Evolutionary conservation across 2,329 filamentous ascomycete genomes (phyloP), one percentile per base, ranked within the genome.

Genomic region (Tolypocladium tropicale): DNA sequence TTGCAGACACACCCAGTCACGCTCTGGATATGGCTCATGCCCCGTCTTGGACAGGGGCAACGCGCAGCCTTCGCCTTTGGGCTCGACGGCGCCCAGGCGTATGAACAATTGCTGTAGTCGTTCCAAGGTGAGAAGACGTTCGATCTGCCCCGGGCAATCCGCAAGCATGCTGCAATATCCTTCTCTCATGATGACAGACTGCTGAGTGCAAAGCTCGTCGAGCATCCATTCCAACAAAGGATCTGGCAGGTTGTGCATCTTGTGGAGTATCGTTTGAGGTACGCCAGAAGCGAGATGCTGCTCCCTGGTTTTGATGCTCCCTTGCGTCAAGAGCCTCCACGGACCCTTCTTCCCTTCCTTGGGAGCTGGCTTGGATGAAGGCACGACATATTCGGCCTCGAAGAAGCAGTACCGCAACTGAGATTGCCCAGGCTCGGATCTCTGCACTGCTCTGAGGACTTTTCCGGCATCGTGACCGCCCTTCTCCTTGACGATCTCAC

Each of bases 201-300:
- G 70, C 62, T 88, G 83, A 2, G 73, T 66, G 55, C 78, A 81
- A 25, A 85, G 72, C 70, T 85, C 78, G 53, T 80, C 71, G 6
- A 88, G 64, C 3, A 90, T 73, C 88, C 88, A 92, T 18, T 78
- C 63, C 53, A 89, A 77, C 1, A 90, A 64, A 55, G 86, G 78
- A 58, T 89, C 81, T 0, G 87, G 82, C 14, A 90, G 66, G 10
- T 59, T 60, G 14, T 62, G 62, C 1, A 56, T 61, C 50, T 65
- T 66, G 6, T 51, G 54, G 4, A 72, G 53, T 16, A 85, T 72
- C 49, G 81, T 77, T 55, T 81, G 77, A 1, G 84, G 76, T 56
- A 87, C 71, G 2, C 87, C 86, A 23, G 82, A 84, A 28, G 82
- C 69, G 54, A 90, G 79, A 39, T 81, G 75, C 60, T 84, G 79